Percentiles rank a stretch among this genome's conserved stretches.
Evolutionary conservation across 106 monocot species (phyloP).

Genomic region (Allium sativum): DNA sequence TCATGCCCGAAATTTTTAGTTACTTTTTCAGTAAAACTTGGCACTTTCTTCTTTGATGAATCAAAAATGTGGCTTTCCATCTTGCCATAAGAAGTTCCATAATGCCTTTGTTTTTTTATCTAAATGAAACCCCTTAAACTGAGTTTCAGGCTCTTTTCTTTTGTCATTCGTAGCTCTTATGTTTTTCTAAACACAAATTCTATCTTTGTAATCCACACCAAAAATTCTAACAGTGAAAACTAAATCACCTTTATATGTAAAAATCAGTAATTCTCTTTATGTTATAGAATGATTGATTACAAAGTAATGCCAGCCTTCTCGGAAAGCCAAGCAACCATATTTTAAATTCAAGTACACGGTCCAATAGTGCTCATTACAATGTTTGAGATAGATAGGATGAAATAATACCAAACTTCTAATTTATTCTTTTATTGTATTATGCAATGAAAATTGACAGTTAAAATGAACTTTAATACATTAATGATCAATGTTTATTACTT

Average conservation of each 20-base stretch:
- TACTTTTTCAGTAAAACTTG: too few species aligned
- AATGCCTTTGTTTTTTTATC: background rate
- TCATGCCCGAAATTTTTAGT: too few species aligned
- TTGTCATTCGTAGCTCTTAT: background rate
- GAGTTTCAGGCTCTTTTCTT: constrained; percentile 1
- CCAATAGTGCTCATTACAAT: constrained; percentile 15
- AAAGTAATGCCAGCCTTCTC: constrained; percentile 31
- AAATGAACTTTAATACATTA: too few species aligned
- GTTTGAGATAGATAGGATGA: constrained; percentile 15
- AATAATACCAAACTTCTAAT: constrained; percentile 5
- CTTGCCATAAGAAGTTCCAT: too few species aligned
- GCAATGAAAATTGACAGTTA: too few species aligned
- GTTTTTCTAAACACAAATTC: constrained; percentile 8
- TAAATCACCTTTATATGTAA: constrained; percentile 7
- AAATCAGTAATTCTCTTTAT: constrained; percentile 23
- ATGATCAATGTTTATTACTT: too few species aligned
- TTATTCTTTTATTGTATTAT: background rate
- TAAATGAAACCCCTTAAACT: background rate
- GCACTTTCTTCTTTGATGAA: too few species aligned
- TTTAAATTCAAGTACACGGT: constrained; percentile 7
- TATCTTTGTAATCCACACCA: constrained; percentile 17
- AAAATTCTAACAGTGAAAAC: constrained; percentile 20
- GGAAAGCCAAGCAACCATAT: constrained; percentile 26
- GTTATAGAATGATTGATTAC: constrained; percentile 20
- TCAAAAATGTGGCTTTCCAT: too few species aligned